These are phyloP conservation scores for Sporothrix protearum DNA, from an alignment of 2,329 filamentous ascomycete species.

Conservation along the genomic window DNA sequence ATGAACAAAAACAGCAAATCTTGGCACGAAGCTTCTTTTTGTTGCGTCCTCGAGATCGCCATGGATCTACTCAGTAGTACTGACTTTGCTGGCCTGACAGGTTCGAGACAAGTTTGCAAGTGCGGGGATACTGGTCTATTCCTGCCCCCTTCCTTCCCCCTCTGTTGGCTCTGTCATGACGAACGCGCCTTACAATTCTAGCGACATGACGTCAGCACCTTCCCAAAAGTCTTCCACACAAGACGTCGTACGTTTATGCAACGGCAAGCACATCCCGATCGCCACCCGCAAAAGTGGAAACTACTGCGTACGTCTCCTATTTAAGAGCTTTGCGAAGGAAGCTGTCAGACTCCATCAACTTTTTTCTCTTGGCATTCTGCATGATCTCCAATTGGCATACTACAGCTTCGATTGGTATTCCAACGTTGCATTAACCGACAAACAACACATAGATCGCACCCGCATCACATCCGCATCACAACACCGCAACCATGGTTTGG, in stretches of 20 bases:
- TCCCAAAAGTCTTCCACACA: neutral
- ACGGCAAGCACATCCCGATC: neutral
- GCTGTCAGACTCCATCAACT: neutral
- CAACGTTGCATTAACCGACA: neutral
- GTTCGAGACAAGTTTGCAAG: neutral
- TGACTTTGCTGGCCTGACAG: too few relatives aligned
- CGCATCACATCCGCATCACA: neutral
- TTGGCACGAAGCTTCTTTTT: slow-evolving; percentile 1
- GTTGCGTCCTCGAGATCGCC: neutral
- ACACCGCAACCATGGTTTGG: slow-evolving; percentile 41
- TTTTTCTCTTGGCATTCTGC: slow-evolving; percentile 9
- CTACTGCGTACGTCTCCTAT: too few relatives aligned
- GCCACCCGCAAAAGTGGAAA: neutral
- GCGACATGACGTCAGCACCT: slow-evolving; percentile 11
- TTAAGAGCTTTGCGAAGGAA: neutral
- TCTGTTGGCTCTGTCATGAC: neutral
- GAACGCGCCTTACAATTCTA: neutral
- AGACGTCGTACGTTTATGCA: neutral
- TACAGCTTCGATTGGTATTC: neutral
- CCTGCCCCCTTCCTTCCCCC: neutral
- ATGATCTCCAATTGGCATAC: neutral
- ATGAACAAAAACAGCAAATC: neutral
- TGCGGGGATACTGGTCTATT: neutral
- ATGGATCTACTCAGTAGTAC: neutral
- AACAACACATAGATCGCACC: neutral